Conservation (phyloP, 2,329 filamentous ascomycete genomes). For the Didymella keratinophila region DNA sequence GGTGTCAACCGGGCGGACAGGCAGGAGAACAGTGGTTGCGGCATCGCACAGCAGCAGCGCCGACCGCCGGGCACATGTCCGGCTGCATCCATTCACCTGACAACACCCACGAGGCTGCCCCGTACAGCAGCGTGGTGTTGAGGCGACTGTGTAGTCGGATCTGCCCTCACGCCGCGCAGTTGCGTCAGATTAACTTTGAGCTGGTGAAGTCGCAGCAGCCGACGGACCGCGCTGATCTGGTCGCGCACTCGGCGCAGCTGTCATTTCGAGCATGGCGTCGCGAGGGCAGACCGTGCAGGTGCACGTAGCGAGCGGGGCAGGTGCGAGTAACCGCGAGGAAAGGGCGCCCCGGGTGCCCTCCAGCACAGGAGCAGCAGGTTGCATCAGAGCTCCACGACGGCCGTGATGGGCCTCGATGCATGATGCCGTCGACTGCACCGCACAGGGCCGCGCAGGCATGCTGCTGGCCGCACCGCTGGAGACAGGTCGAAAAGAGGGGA, state of each 20-base stretch:
- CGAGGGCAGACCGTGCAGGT: slow-evolving; percentile 9
- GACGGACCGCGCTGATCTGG: slow-evolving; percentile 22
- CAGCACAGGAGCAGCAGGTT: slow-evolving; percentile 1
- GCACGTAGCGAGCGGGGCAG: slow-evolving; percentile 20
- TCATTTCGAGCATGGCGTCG: slow-evolving; percentile 16
- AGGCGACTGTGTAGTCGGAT: slow-evolving; percentile 11
- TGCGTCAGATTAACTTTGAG: slow-evolving; percentile 21
- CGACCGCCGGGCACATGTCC: slow-evolving; percentile 4
- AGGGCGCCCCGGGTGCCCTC: slow-evolving; percentile 12
- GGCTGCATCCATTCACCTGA: slow-evolving; percentile 7
- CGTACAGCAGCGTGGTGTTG: slow-evolving; percentile 18
- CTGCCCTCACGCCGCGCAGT: slow-evolving; percentile 14
- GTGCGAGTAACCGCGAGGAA: slow-evolving; percentile 15
- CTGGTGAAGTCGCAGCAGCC: slow-evolving; percentile 20
- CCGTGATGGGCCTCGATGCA: slow-evolving; percentile 21
- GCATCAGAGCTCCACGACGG: slow-evolving; percentile 14
- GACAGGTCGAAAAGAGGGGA: neutral
- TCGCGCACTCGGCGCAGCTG: slow-evolving; percentile 20
- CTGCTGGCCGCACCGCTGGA: slow-evolving; percentile 12
- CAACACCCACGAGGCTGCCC: slow-evolving; percentile 10
- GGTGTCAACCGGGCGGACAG: slow-evolving; percentile 7
- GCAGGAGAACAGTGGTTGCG: slow-evolving; percentile 13
- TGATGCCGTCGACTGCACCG: slow-evolving; percentile 16
- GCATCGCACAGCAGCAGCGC: slow-evolving; percentile 11
- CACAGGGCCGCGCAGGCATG: slow-evolving; percentile 12